Evolutionary conservation across 768 basidiomycete species (phyloP).

Genomic region (Tricholoma sp.): DNA sequence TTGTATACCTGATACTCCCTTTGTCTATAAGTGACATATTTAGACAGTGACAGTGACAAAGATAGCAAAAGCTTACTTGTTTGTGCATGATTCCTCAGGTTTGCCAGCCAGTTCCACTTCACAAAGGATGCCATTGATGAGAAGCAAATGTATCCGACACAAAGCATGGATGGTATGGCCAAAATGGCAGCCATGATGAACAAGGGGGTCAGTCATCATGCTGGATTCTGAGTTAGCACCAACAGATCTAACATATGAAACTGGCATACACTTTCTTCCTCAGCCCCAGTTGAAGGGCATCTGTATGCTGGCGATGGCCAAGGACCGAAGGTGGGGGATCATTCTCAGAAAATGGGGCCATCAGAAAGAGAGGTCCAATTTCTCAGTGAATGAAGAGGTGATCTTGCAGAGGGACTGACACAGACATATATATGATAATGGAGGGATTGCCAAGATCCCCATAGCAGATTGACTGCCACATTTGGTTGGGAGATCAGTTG

Average conservation of each 20-base stretch:
- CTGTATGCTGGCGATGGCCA: neutral
- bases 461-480: too few relatives aligned
- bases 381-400: too few relatives aligned
- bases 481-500: too few relatives aligned
- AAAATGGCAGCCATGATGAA: constrained; percentile 21
- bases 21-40: constrained; percentile 4
- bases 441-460: too few relatives aligned
- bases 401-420: too few relatives aligned
- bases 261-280: neutral
- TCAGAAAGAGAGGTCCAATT: too few relatives aligned
- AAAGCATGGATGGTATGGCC: constrained; percentile 10
- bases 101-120: constrained; percentile 5
- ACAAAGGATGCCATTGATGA: constrained; percentile 13
- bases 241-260: neutral
- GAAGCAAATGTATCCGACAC: too few relatives aligned
- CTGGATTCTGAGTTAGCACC: neutral
- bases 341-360: neutral
- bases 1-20: constrained; percentile 9
- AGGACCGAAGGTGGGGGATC: neutral
- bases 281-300: constrained; percentile 1
- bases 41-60: neutral
- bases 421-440: too few relatives aligned
- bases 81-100: constrained; percentile 1
- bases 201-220: constrained; percentile 8
- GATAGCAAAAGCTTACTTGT: constrained; percentile 1